Conservation (phyloP, 208 protist genomes). For the Phytomonas sp. region DNA sequence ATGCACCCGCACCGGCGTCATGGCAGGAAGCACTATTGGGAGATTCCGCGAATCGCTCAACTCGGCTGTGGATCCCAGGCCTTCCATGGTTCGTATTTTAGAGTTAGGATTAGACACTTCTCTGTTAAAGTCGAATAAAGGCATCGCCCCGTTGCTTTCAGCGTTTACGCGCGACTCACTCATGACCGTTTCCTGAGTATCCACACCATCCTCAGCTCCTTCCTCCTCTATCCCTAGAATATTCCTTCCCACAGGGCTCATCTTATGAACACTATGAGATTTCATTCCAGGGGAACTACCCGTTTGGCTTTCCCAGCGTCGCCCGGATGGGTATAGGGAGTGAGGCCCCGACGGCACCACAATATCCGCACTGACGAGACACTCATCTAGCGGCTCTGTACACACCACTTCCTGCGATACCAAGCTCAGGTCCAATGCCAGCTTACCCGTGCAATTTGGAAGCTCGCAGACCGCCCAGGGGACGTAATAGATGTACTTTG, state of each 20-base stretch:
- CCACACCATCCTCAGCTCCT: neutral
- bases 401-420: conserved; percentile 37
- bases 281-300: neutral
- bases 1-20: conserved; percentile 41
- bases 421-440: conserved; percentile 54
- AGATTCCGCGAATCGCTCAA: neutral
- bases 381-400: conserved; percentile 74
- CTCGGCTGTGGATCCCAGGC: neutral
- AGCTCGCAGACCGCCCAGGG: conserved; percentile 73
- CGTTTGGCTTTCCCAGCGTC: neutral
- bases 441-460: conserved; percentile 41
- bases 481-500: conserved; percentile 13
- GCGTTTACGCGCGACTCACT: neutral
- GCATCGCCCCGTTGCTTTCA: neutral
- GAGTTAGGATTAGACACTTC: neutral
- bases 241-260: neutral
- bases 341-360: conserved; percentile 9
- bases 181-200: neutral
- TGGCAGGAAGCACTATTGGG: conserved; percentile 36
- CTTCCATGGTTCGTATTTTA: neutral
- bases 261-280: neutral
- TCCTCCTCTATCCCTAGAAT: neutral
- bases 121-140: too few species aligned
- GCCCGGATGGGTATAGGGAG: neutral
- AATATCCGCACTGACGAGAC: conserved; percentile 36